Evolutionary conservation across 2,329 filamentous ascomycete genomes (phyloP).

Genomic region (Aspergillus ochraceus): DNA sequence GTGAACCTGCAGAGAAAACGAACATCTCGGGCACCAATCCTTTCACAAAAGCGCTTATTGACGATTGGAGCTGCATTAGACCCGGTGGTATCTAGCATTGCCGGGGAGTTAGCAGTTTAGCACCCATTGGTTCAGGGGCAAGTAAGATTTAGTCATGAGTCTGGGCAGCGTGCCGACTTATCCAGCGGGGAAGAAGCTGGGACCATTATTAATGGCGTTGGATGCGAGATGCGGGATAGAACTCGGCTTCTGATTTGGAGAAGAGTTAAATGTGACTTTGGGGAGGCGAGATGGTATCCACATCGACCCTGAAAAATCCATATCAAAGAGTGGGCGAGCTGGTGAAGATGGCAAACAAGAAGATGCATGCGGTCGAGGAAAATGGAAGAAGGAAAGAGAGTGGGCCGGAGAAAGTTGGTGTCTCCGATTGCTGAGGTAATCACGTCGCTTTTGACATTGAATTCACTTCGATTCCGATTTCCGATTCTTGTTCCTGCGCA

Average conservation of each 20-base stretch:
- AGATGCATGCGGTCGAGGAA: background rate
- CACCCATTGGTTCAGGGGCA: background rate
- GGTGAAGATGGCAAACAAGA: background rate
- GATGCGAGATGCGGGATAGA: background rate
- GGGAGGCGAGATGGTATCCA: background rate
- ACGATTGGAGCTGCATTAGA: conserved; percentile 2
- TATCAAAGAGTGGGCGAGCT: no score
- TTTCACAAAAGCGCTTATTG: background rate
- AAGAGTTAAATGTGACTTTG: background rate
- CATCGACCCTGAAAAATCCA: background rate
- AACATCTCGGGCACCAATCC: background rate
- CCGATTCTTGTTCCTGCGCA: background rate
- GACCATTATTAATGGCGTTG: background rate
- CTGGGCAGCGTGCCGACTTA: conserved; percentile 24
- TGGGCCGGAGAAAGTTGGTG: background rate
- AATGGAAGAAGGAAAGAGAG: background rate
- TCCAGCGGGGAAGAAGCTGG: conserved; percentile 18
- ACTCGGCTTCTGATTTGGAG: background rate
- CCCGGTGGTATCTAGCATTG: background rate
- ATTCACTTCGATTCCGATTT: no score
- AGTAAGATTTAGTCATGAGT: background rate
- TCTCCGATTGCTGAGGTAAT: background rate
- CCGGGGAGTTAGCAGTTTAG: background rate
- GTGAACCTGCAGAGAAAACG: background rate
- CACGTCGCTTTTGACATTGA: no score